Evolutionary conservation across 2,329 filamentous ascomycete genomes (phyloP), one percentile per base, ranked within the genome.

Genomic region (Aspergillus ochraceus): DNA sequence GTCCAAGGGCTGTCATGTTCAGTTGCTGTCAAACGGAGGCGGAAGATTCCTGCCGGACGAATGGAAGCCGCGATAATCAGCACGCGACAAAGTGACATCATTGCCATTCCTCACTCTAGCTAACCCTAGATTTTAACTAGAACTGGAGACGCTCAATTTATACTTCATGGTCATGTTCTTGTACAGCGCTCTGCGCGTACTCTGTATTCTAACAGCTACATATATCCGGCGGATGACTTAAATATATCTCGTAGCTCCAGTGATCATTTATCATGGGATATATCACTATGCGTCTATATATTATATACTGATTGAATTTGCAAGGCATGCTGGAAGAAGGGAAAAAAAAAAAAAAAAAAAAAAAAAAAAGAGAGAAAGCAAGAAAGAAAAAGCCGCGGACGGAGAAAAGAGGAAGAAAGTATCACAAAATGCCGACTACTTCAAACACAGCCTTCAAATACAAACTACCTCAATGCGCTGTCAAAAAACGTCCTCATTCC

Each of bases 401-500:
- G 8, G 26, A 29, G 26, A 29, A 9, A 29, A 29, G 4, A 9
- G 26, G 8, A 8, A 29, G 26, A 29, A 9, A 29, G 26, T 36
- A 10, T 17, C 12, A 17, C n/a, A 1, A n/a, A 10, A 49, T n/a
- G 14, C 22, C 29, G 17, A 29, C 2, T 6, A 10, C 24, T 36
- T 52, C 29, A 51, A 17, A 5, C 17, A 6, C 17, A 11, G 12
- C 45, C 10, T 17, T 24, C 20, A 39, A 45, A n/a, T 12, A 39
- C 12, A 8, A 49, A 17, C 46, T 55, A 62, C 26, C 47, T 59
- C 6, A 60, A 54, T 17, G 51, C 58, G 14, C 56, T 62, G 24
- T 59, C 47, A 49, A 63, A 63, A n/a, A 58, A 59, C 6, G 60
- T 59, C 20, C 30, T 50, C 30, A 54, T 54, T n/a, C 46, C 59